Base-by-base conservation (phyloP, 1,139 yeast genomes). In the Magnusiomyces clavatus region DNA sequence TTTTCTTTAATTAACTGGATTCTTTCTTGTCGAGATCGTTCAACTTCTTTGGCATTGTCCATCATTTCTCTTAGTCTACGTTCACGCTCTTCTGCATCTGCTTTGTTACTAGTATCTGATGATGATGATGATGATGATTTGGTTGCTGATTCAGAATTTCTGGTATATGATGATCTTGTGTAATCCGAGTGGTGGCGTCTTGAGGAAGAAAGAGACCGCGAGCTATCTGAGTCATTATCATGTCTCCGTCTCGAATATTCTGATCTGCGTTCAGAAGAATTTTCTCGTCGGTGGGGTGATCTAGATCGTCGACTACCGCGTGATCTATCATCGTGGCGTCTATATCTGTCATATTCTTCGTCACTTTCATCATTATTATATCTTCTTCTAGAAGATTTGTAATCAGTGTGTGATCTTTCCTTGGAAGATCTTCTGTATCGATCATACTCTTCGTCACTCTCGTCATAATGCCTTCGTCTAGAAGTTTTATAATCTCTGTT, bases 1-100 rank as follows among this genome's bases (percentile, higher is more conserved):
- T 85, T 92, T 55, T 75, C 89, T 70, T 81, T 82, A 64, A 82
- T 65, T 46, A 75, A 78, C 40, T 77, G 76, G 40, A 82, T 68
- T 59, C 77, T 76, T 38, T 70, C 71, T 50, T 74, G 71, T 59
- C 77, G 79, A 50, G 70, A 77, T 20, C 73, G 72, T 51, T 76
- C 80, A 64, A 86, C 83, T 58, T 83, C 90, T 42, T 80, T 79
- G 60, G 80, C 78, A 60, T 80, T 69, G 43, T 73, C 78, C 61
- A 81, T 77, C 61, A 86, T 59, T 56, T 78, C 77, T 54, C 76
- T 77, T 13, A 76, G 57, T 59, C 77, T 80, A 60, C 66, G 72
- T 56, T 74, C 76, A 36, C 73, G 68, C 52, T 76, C 76, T 35
- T 44, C 40, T 17, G 17, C 24, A 13, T 41, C 34, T 8, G 44